These are phyloP conservation scores for Groenewaldozyma tartarivorans DNA, from an alignment of 805 yeast genomes.

Conservation along the genomic window DNA sequence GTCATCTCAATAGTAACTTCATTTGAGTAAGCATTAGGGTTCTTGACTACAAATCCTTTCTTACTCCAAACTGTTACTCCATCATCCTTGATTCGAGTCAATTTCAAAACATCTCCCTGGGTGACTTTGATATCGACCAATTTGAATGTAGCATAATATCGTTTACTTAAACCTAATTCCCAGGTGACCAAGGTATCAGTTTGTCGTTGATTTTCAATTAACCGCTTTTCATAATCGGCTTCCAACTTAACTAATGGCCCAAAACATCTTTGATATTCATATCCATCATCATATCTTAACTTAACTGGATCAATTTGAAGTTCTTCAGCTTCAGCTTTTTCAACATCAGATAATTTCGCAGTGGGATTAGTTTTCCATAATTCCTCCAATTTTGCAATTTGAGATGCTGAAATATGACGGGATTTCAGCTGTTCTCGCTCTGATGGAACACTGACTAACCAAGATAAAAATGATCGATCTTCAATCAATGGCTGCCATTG, in stretches of 20 bases:
- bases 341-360: constrained; percentile 62
- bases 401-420: constrained; percentile 47
- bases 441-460: constrained; percentile 68
- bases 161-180: constrained; percentile 57
- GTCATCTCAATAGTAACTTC: constrained; percentile 61
- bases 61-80: constrained; percentile 59
- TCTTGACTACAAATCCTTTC: constrained; percentile 57
- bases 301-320: constrained; percentile 60
- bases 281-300: constrained; percentile 72
- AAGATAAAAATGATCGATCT: constrained; percentile 63
- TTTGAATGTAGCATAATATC: constrained; percentile 59
- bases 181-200: constrained; percentile 66
- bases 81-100: constrained; percentile 37
- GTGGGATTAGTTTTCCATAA: constrained; percentile 69
- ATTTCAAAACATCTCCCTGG: constrained; percentile 73
- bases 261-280: constrained; percentile 74
- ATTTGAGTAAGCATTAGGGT: constrained; percentile 59
- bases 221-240: constrained; percentile 62
- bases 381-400: constrained; percentile 64
- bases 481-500: constrained; percentile 85
- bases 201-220: constrained; percentile 69
- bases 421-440: constrained; percentile 55
- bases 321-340: constrained; percentile 37
- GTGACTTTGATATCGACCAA: constrained; percentile 59
- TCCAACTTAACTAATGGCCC: constrained; percentile 78